A percentile compares a stretch with the other conserved stretches of the same genome.
Conservation (phyloP, 2,329 filamentous ascomycete species). For the Aspergillus luchuensis region DNA sequence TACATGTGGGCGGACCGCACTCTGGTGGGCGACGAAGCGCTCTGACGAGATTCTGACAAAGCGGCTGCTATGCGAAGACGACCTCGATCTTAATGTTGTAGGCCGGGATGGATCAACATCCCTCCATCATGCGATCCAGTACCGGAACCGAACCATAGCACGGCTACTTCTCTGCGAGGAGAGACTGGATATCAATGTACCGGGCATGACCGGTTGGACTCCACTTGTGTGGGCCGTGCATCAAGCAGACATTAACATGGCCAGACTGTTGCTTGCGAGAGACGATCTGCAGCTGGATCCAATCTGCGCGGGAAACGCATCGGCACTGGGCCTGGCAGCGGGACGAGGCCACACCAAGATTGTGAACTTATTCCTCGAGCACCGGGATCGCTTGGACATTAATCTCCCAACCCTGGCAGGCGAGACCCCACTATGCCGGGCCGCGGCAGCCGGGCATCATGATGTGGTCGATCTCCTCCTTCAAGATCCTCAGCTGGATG, state of each 20-base stretch:
- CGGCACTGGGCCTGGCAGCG: background rate
- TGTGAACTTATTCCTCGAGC: too few relatives aligned
- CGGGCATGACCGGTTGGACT: background rate
- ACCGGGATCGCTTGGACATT: too few relatives aligned
- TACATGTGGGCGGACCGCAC: constrained; percentile 1
- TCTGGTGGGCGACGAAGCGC: constrained; percentile 8
- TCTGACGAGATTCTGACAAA: constrained; percentile 1
- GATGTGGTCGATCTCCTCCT: too few relatives aligned
- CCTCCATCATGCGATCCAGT: constrained; percentile 2
- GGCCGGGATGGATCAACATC: background rate
- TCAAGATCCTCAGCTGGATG: too few relatives aligned
- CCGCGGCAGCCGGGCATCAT: too few relatives aligned
- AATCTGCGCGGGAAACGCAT: background rate
- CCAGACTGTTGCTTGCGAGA: constrained; percentile 2
- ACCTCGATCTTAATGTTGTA: constrained; percentile 6
- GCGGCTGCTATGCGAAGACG: constrained; percentile 1
- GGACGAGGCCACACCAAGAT: too few relatives aligned
- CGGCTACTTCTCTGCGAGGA: constrained; percentile 1
- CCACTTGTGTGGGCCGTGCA: background rate
- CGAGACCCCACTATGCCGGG: too few relatives aligned
- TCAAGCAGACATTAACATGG: background rate
- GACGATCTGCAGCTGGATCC: background rate
- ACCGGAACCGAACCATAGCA: background rate
- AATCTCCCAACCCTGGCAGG: too few relatives aligned
- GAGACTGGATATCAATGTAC: constrained; percentile 1